Conservation (phyloP, 805 yeast genomes). For the Candida ascalaphidarum region DNA sequence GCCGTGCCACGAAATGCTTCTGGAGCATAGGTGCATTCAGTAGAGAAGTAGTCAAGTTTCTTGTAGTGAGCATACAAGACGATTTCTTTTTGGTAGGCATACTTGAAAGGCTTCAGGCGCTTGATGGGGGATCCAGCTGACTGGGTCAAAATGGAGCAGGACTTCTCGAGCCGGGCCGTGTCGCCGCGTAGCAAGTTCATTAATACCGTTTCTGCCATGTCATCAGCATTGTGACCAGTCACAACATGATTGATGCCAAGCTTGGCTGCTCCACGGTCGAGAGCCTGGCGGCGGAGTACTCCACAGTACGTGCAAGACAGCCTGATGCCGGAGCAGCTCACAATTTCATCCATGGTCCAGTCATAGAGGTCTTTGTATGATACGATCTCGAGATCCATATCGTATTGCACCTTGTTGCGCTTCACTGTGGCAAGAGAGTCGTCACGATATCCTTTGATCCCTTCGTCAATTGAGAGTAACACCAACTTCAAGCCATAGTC, state of each 20-base stretch:
- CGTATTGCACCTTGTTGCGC: constrained; percentile 79
- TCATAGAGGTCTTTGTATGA: constrained; percentile 84
- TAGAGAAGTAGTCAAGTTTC: constrained; percentile 88
- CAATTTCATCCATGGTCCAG: constrained; percentile 99
- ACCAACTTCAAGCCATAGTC: constrained; percentile 82
- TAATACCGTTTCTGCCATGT: constrained; percentile 95
- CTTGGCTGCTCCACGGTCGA: constrained; percentile 91
- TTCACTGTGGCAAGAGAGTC: constrained; percentile 96
- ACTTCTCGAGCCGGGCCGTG: constrained; percentile 81
- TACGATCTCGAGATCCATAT: constrained; percentile 70
- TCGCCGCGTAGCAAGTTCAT: constrained; percentile 97
- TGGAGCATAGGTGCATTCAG: constrained; percentile 97
- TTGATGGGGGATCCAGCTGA: constrained; percentile 83
- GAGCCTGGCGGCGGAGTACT: constrained; percentile 89
- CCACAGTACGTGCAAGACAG: constrained; percentile 98
- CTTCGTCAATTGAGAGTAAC: constrained; percentile 87
- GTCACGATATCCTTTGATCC: constrained; percentile 94
- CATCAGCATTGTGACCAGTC: constrained; percentile 99
- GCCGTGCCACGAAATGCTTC: constrained; percentile 99
- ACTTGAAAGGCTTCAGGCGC: constrained; percentile 93
- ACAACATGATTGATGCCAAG: constrained; percentile 83
- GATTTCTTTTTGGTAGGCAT: constrained; percentile 93
- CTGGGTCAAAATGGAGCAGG: constrained; percentile 78
- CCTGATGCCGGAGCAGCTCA: constrained; percentile 85
- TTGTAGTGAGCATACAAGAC: constrained; percentile 96